These are phyloP conservation scores for Kodamaea arcana DNA, from an alignment of 1,139 yeast species.

Conservation along the genomic window DNA sequence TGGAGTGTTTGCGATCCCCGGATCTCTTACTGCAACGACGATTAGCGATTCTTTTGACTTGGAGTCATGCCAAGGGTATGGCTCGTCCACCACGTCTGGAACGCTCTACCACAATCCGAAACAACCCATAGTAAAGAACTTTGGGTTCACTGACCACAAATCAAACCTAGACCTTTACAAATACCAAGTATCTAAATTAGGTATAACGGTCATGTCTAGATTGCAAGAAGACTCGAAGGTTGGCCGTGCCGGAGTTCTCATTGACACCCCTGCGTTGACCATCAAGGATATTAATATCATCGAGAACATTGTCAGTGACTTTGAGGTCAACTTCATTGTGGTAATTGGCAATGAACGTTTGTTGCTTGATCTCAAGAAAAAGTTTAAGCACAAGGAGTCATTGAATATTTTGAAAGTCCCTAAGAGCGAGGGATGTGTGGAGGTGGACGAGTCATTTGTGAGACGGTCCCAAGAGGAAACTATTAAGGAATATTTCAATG, in stretches of 20 bases:
- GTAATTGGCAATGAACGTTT: constrained; percentile 65
- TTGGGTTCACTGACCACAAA: constrained; percentile 60
- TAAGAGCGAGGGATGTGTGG: constrained; percentile 71
- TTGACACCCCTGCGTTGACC: constrained; percentile 75
- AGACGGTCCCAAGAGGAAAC: constrained; percentile 71
- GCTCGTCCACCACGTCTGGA: constrained; percentile 84
- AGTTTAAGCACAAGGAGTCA: constrained; percentile 40
- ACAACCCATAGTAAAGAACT: constrained; percentile 80
- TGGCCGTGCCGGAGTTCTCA: constrained; percentile 57
- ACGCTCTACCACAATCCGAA: constrained; percentile 78
- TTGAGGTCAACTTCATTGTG: constrained; percentile 53
- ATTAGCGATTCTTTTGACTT: constrained; percentile 77
- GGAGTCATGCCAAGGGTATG: constrained; percentile 71
- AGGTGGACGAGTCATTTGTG: constrained; percentile 63
- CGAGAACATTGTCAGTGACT: constrained; percentile 58
- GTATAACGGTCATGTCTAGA: constrained; percentile 55
- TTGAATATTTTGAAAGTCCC: constrained; percentile 57
- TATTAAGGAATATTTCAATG: constrained; percentile 88
- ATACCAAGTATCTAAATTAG: constrained; percentile 52
- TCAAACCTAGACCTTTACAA: constrained; percentile 63
- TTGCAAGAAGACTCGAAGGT: constrained; percentile 52
- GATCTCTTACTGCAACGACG: constrained; percentile 81
- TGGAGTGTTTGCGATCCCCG: constrained; percentile 79
- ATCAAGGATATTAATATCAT: constrained; percentile 50
- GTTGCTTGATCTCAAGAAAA: constrained; percentile 58